Percentiles rank a stretch among this genome's conserved stretches.
phyloP scores from a whole-genome alignment of 306 rosid species.

The Ziziphus jujuba region DNA sequence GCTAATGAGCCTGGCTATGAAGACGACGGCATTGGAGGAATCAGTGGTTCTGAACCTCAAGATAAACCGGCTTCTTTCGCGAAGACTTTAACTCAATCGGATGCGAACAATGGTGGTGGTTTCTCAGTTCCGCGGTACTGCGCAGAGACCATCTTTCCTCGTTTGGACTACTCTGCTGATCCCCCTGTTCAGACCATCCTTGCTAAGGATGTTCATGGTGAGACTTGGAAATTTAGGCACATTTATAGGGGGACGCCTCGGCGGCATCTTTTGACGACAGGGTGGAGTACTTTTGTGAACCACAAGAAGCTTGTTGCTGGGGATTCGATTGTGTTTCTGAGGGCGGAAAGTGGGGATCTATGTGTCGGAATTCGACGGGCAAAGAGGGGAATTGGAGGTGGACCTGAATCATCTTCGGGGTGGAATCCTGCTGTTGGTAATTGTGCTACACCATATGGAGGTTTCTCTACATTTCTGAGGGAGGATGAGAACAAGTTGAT shows the following conservation, averaged over 20 bases:
- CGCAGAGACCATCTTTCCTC: constrained; percentile 89
- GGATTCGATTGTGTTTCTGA: constrained; percentile 79
- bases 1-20: constrained; percentile 33
- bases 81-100: constrained; percentile 88
- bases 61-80: constrained; percentile 81
- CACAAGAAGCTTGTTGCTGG: constrained; percentile 92
- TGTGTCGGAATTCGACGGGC: constrained; percentile 90
- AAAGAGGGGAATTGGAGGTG: constrained; percentile 71
- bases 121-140: constrained; percentile 93
- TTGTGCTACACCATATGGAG: constrained; percentile 53
- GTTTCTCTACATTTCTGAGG: constrained; percentile 52
- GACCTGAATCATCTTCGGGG: constrained; percentile 56
- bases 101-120: constrained; percentile 96
- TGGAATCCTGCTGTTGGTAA: constrained; percentile 79
- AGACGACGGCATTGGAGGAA: constrained; percentile 41
- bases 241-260: constrained; percentile 92
- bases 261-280: constrained; percentile 93
- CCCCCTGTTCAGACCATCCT: constrained; percentile 88
- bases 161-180: constrained; percentile 67
- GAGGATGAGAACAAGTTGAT: constrained; percentile 52
- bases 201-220: constrained; percentile 90
- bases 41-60: constrained; percentile 53
- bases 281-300: constrained; percentile 96
- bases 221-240: constrained; percentile 90
- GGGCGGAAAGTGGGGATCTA: constrained; percentile 84